A percentile compares a stretch with the other conserved stretches of the same genome.
Conservation (phyloP, 495 filamentous ascomycete genomes). For the Neurospora tetraspora region DNA sequence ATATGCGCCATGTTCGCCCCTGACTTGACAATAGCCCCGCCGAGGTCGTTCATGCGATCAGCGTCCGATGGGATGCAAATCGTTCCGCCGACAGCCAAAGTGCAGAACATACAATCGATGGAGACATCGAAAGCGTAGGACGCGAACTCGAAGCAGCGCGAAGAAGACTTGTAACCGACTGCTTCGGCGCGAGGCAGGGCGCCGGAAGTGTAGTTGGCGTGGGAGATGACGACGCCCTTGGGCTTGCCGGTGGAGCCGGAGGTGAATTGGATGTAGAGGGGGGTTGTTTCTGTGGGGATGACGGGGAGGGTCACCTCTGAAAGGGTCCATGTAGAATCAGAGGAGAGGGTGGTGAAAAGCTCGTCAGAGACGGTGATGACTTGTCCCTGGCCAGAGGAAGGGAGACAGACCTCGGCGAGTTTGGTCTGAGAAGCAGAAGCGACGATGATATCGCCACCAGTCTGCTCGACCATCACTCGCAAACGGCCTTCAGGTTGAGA, state of each 20-base stretch:
- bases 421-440: conserved; percentile 36
- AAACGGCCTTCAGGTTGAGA: conserved; percentile 40
- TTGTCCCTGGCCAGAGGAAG: conserved; percentile 3
- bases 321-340: not conserved
- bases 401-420: conserved; percentile 20
- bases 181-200: conserved; percentile 29
- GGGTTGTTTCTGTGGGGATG: conserved; percentile 17
- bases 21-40: conserved; percentile 26
- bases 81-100: conserved; percentile 45
- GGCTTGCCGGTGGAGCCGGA: conserved; percentile 41
- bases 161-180: conserved; percentile 27
- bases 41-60: conserved; percentile 33
- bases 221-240: conserved; percentile 35
- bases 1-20: conserved; percentile 34
- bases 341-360: not conserved
- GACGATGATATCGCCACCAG: conserved; percentile 38
- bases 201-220: conserved; percentile 32
- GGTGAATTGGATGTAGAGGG: conserved; percentile 37
- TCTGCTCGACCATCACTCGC: conserved; percentile 42
- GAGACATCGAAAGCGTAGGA: conserved; percentile 43
- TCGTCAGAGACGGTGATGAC: conserved; percentile 12
- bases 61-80: conserved; percentile 52
- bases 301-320: conserved; percentile 4
- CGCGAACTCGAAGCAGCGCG: conserved; percentile 39
- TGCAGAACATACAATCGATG: conserved; percentile 41